Evolutionary conservation across 2,329 filamentous ascomycete genomes (phyloP).

Genomic region (Arachnopeziza araneosa): DNA sequence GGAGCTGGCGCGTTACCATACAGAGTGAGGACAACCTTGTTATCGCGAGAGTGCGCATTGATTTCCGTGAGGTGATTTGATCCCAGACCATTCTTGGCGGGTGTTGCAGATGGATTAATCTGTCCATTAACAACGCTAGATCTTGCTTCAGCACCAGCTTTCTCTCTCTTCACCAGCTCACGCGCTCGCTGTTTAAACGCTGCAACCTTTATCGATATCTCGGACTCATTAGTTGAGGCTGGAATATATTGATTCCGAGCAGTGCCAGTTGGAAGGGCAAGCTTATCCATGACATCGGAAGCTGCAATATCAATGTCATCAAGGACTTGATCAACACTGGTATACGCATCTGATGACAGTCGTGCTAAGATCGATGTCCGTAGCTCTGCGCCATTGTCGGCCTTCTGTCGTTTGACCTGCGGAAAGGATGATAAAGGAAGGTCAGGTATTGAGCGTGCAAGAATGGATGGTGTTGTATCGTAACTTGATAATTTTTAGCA

Average conservation of each 20-base stretch:
- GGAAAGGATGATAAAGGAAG: constrained; percentile 43
- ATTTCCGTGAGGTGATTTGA: constrained; percentile 22
- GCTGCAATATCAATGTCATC: constrained; percentile 48
- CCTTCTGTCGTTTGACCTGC: constrained; percentile 55
- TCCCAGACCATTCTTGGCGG: constrained; percentile 14
- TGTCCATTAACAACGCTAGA: background rate
- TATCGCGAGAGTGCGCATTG: constrained; percentile 37
- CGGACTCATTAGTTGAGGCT: constrained; percentile 16
- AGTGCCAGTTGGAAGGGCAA: constrained; percentile 35
- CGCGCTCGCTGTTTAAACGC: constrained; percentile 58
- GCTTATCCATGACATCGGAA: constrained; percentile 42
- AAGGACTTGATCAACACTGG: constrained; percentile 60
- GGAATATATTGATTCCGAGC: constrained; percentile 22
- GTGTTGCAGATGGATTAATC: background rate
- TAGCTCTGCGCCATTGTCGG: constrained; percentile 37
- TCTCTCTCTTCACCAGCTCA: constrained; percentile 57
- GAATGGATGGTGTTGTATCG: constrained; percentile 47
- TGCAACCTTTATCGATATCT: constrained; percentile 23
- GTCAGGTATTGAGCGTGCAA: constrained; percentile 48
- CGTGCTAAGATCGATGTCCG: constrained; percentile 37
- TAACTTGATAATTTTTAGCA: constrained; percentile 37
- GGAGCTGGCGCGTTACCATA: constrained; percentile 69
- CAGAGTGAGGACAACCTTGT: constrained; percentile 65
- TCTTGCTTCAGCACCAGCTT: constrained; percentile 27
- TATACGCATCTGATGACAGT: constrained; percentile 43